phyloP scores from a whole-genome alignment of 208 protist species.

The Crithidia brevicula region DNA sequence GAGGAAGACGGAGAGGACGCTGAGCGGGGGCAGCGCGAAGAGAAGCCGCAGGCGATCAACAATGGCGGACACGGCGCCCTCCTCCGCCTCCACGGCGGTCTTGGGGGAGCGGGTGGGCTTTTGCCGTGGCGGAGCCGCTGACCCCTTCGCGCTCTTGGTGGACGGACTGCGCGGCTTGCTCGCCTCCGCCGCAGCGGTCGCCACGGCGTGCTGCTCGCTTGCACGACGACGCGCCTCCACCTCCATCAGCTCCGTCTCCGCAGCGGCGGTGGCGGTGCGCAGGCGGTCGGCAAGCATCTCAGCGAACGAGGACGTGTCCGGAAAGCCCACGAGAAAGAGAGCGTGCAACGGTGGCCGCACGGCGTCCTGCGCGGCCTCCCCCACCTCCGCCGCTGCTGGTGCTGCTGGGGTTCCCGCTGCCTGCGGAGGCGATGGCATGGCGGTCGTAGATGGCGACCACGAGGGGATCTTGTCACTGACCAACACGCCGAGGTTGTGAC shows the following conservation, averaged over 20 bases:
- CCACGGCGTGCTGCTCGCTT: constrained; percentile 26
- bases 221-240: constrained; percentile 33
- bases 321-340: constrained; percentile 73
- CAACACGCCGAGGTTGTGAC: constrained; percentile 61
- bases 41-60: constrained; percentile 20
- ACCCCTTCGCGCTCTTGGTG: constrained; percentile 16
- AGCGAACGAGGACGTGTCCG: constrained; percentile 63
- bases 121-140: constrained; percentile 14
- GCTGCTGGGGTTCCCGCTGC: no score
- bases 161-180: constrained; percentile 19
- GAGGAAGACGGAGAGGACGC: constrained; percentile 68
- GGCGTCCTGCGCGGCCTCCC: not conserved
- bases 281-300: constrained; percentile 54
- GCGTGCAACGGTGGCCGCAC: constrained; percentile 25
- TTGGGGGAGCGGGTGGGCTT: constrained; percentile 19
- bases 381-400: not conserved
- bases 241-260: constrained; percentile 55
- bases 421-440: not conserved
- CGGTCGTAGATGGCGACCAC: constrained; percentile 2
- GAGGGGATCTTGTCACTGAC: constrained; percentile 29
- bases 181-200: constrained; percentile 7
- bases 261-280: constrained; percentile 35
- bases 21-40: constrained; percentile 67
- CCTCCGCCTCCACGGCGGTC: constrained; percentile 15
- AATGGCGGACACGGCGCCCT: constrained; percentile 11